Evolutionary conservation across 192 early-diverging fungal genomes (phyloP).

Genomic region (Linderina pennispora): DNA sequence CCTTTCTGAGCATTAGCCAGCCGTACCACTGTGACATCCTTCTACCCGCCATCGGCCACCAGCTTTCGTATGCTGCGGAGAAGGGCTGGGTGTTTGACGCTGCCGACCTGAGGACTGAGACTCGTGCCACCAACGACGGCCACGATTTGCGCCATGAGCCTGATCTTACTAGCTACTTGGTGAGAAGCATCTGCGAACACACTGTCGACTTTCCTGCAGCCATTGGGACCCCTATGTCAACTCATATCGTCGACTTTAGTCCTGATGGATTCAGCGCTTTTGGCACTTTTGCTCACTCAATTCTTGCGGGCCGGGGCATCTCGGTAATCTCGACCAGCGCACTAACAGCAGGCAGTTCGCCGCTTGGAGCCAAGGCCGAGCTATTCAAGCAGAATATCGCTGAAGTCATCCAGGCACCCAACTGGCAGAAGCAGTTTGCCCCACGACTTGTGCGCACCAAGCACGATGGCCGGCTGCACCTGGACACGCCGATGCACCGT

Average conservation of each 20-base stretch:
- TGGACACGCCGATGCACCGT: slow-evolving; percentile 78
- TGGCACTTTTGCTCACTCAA: slow-evolving; percentile 72
- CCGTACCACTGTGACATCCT: not conserved
- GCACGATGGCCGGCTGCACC: slow-evolving; percentile 45
- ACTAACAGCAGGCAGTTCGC: not conserved
- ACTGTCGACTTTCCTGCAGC: slow-evolving; percentile 28
- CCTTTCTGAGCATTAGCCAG: not conserved
- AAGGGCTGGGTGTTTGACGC: not conserved
- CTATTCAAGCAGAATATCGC: slow-evolving; percentile 64
- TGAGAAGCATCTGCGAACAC: slow-evolving; percentile 16
- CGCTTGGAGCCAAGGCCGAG: slow-evolving; percentile 58
- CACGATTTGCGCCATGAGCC: not conserved
- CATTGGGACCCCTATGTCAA: slow-evolving; percentile 2
- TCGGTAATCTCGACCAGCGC: slow-evolving; percentile 19
- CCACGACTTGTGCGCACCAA: slow-evolving; percentile 65
- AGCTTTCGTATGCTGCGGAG: not conserved
- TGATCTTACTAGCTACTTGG: slow-evolving; percentile 9
- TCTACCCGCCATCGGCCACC: not conserved
- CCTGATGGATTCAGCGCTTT: slow-evolving; percentile 79
- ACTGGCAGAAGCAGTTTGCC: slow-evolving; percentile 76
- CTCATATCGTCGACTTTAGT: slow-evolving; percentile 93
- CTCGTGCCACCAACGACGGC: not conserved
- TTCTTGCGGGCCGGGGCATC: slow-evolving; percentile 83
- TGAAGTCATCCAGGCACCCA: slow-evolving; percentile 54
- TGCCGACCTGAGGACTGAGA: not conserved